These are phyloP conservation scores for Climacium dendroides DNA, from an alignment of 225 moss, liverwort and hornwort species.

Conservation along the genomic window DNA sequence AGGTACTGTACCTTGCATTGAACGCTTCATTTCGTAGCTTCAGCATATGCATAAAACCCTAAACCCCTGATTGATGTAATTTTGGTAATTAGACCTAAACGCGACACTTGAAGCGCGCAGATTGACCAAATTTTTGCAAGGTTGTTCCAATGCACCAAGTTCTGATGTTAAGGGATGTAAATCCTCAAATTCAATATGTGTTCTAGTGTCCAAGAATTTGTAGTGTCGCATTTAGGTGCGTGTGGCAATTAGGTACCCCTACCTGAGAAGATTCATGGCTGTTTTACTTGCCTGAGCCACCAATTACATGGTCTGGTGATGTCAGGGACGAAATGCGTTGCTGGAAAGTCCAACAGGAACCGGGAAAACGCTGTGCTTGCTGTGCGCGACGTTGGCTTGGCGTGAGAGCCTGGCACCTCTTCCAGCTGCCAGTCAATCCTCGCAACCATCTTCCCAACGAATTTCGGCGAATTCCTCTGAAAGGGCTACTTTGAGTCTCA, in stretches of 20 bases:
- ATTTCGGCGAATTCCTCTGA: neutral
- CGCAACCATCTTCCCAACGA: constrained; percentile 1
- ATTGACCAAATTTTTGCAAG: neutral
- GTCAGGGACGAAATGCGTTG: constrained; percentile 75
- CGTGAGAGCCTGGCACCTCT: constrained; percentile 58
- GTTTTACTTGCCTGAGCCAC: neutral
- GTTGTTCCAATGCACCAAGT: neutral
- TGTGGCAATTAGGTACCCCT: neutral
- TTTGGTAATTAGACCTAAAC: neutral
- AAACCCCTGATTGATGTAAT: neutral
- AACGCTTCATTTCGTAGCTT: neutral
- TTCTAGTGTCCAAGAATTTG: neutral
- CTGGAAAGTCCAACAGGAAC: constrained; percentile 98
- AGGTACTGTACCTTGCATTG: neutral
- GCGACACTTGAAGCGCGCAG: neutral
- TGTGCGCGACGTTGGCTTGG: constrained; percentile 96
- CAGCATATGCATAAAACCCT: neutral
- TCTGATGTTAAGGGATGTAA: neutral
- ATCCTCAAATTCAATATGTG: neutral
- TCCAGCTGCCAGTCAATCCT: constrained; percentile 11
- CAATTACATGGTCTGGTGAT: neutral
- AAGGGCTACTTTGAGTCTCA: constrained; percentile 8
- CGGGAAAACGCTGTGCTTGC: constrained; percentile 91
- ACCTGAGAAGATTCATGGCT: neutral
- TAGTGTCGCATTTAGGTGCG: neutral